Evolutionary conservation across 768 basidiomycete genomes (phyloP), one percentile per base, ranked within the genome.

Genomic region (Fomitopsis serialis): DNA sequence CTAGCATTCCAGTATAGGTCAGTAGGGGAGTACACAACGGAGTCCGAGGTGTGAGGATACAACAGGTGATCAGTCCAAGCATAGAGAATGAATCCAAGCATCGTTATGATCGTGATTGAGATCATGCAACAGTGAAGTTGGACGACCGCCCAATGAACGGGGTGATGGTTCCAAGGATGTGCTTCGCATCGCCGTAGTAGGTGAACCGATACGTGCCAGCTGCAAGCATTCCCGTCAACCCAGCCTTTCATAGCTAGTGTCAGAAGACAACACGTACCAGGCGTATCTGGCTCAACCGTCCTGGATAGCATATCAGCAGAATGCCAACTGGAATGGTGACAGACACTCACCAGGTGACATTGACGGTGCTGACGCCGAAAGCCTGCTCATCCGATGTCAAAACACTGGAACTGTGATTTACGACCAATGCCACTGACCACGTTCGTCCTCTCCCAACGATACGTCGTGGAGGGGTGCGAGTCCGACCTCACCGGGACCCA

Each of bases 181-280:
- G 74, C 70, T 90, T 91, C n/a, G 81, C 80, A 66, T 92, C 87
- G 9, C 88, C 89, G 56, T 79, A 82, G 66, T 91, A 91, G 46
- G 65, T 69, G 25, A 91, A 67, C 24, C 84, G 84, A 68, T 90
- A 91, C 4, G 77, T 81, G 27, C 89, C 88, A 25, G 79, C 87
- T 83, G 61, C 27, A 57, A 32, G 22, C 22, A 19, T 13, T 2
- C 7, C 19, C 36, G 47, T 17, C 27, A 24, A 19, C 24, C 6
- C 29, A 6, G 11, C 29, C 6, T 32, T 40, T 40, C 6, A 6
- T 11, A 8, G 19, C 19, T 23, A 10, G 32, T 37, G 40, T 45
- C n/a, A n/a, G n/a, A 55, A 51, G n/a, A 32, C 29, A 15, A 43
- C 42, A 61, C 75, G 66, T 61, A 83, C 81, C 70, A 48, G 79